Evolutionary conservation across 1,139 yeast genomes (phyloP).

Genomic region (Suhomyces taliae): DNA sequence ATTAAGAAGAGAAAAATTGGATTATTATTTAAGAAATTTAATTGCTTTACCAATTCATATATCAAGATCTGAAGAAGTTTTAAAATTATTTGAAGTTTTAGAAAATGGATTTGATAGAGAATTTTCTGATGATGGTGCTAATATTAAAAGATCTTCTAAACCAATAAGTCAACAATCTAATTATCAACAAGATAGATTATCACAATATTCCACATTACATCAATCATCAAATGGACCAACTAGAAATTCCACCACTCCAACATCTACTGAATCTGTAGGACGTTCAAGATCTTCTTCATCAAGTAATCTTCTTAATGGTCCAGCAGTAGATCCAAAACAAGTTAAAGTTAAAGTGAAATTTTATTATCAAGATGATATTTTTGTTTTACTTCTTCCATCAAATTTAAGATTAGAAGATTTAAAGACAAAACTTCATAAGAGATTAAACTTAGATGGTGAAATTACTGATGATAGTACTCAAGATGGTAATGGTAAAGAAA

Average conservation of each 20-base stretch:
- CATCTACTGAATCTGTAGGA: constrained; percentile 12
- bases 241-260: constrained; percentile 25
- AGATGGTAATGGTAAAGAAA: constrained; percentile 6
- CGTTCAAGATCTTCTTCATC: constrained; percentile 15
- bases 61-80: constrained; percentile 67
- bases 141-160: constrained; percentile 30
- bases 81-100: constrained; percentile 66
- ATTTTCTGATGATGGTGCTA: constrained; percentile 22
- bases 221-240: constrained; percentile 9
- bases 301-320: constrained; percentile 8
- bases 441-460: constrained; percentile 44
- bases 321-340: constrained; percentile 10
- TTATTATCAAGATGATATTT: constrained; percentile 84
- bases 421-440: constrained; percentile 60
- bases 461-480: neutral
- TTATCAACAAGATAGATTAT: constrained; percentile 44
- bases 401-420: constrained; percentile 61
- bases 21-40: constrained; percentile 75
- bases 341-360: constrained; percentile 71
- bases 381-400: constrained; percentile 76
- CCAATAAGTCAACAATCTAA: constrained; percentile 44
- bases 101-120: constrained; percentile 62
- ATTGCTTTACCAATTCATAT: constrained; percentile 76
- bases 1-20: constrained; percentile 81
- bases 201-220: constrained; percentile 41